These are phyloP conservation scores for Solanum rostratum DNA, from an alignment of 257 asterid species.

Conservation along the genomic window DNA sequence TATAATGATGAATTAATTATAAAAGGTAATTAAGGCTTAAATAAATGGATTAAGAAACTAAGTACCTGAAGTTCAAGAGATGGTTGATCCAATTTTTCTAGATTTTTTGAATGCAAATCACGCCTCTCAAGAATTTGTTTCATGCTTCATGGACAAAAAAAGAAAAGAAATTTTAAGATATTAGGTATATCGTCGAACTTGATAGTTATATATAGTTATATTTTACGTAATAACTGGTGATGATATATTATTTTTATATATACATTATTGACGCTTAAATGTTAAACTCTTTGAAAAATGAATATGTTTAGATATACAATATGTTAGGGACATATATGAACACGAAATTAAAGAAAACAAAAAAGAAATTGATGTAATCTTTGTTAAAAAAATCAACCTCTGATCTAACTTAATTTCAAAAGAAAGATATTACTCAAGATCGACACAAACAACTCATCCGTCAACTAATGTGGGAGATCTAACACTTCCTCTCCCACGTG, in stretches of 20 bases:
- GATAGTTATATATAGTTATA: background rate
- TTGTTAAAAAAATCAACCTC: background rate
- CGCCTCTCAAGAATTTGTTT: conserved; percentile 68
- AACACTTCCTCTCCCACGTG: background rate
- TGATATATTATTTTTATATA: too few relatives aligned
- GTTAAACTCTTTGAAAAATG: background rate
- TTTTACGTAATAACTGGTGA: background rate
- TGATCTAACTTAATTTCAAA: background rate
- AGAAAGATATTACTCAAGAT: background rate
- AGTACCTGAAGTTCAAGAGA: conserved; percentile 70
- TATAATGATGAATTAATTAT: background rate
- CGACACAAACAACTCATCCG: background rate
- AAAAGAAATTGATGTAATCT: background rate
- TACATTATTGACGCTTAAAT: background rate
- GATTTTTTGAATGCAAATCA: conserved; percentile 65
- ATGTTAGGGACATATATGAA: background rate
- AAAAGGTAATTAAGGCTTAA: background rate
- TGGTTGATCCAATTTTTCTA: conserved; percentile 58
- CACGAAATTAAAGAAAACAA: background rate
- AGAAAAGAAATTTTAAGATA: background rate
- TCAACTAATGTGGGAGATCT: background rate
- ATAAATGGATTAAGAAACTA: background rate
- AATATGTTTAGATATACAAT: background rate
- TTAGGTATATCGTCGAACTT: background rate
- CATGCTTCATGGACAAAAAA: conserved; percentile 26